Evolutionary conservation across 202 grass and related monocot species (phyloP).

Genomic region (Schoenoplectus triqueter): DNA sequence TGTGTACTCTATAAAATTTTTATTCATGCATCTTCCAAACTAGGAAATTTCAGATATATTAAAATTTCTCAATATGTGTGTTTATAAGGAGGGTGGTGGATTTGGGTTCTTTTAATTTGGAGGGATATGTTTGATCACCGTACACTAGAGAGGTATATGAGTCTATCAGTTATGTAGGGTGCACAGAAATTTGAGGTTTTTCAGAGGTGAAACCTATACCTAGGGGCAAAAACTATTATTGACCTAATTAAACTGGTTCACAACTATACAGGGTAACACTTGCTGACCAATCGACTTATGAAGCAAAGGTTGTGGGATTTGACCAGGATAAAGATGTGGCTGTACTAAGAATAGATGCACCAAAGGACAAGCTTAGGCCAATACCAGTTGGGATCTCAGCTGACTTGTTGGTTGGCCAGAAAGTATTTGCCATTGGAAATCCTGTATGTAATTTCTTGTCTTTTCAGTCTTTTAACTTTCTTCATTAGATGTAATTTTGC

Average conservation of each 20-base stretch:
- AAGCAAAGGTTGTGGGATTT: slow-evolving; percentile 89
- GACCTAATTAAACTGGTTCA: slow-evolving; percentile 20
- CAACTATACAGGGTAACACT: slow-evolving; percentile 69
- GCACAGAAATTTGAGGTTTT: slow-evolving; percentile 3
- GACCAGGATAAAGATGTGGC: slow-evolving; percentile 99
- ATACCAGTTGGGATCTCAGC: slow-evolving; percentile 89
- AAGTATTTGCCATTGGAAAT: slow-evolving; percentile 99
- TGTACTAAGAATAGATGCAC: slow-evolving; percentile 85
- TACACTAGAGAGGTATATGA: not conserved
- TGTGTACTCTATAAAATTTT: not conserved
- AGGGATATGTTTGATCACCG: not conserved
- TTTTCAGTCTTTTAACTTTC: not conserved
- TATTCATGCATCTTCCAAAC: not conserved
- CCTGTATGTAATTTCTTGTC: slow-evolving; percentile 66
- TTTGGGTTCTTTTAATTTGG: not conserved
- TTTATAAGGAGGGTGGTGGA: not conserved
- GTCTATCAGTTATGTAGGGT: slow-evolving; percentile 4
- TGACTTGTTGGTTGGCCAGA: slow-evolving; percentile 90
- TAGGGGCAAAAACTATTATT: not conserved
- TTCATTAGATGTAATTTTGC: not conserved
- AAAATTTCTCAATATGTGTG: not conserved
- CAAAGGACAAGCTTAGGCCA: slow-evolving; percentile 90
- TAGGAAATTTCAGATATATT: not conserved
- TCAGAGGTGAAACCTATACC: not conserved
- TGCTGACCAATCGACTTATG: slow-evolving; percentile 84